Evolutionary conservation across 176 grass and related monocot genomes (phyloP).

Genomic region (Aegilops speltoides): DNA sequence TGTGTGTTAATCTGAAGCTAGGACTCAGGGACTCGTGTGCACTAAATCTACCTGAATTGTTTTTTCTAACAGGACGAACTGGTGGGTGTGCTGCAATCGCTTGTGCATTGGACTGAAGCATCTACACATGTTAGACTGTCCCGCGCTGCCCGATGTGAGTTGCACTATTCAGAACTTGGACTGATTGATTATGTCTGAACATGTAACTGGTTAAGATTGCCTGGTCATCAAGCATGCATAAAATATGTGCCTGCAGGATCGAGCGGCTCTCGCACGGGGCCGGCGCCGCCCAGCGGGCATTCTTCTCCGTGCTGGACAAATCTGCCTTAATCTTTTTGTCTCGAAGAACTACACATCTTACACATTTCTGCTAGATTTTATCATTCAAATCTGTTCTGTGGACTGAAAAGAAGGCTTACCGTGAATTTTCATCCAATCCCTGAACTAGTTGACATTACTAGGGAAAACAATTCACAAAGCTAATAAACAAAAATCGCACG

Average conservation of each 20-base stretch:
- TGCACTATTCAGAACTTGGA: too few species aligned
- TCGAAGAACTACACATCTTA: neutral
- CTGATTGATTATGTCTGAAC: too few species aligned
- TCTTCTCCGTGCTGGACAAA: neutral
- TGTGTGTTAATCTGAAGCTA: too few species aligned
- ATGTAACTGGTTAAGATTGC: too few species aligned
- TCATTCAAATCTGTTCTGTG: neutral
- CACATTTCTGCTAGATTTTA: neutral
- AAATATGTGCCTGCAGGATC: too few species aligned
- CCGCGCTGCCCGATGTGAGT: too few species aligned
- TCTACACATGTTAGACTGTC: too few species aligned
- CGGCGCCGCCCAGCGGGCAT: too few species aligned
- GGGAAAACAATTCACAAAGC: neutral
- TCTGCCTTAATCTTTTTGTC: neutral
- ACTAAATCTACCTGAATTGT: slow-evolving; percentile 17
- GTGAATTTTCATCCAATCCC: neutral
- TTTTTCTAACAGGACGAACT: too few species aligned
- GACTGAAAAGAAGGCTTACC: neutral
- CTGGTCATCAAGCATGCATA: too few species aligned
- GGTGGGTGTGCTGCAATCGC: neutral
- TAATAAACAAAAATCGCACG: neutral
- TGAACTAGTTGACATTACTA: neutral
- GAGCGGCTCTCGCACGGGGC: too few species aligned
- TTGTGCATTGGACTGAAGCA: neutral
- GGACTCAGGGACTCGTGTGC: too few species aligned